Base-by-base conservation (phyloP, 495 filamentous ascomycete species). In the Tuber indicum region DNA sequence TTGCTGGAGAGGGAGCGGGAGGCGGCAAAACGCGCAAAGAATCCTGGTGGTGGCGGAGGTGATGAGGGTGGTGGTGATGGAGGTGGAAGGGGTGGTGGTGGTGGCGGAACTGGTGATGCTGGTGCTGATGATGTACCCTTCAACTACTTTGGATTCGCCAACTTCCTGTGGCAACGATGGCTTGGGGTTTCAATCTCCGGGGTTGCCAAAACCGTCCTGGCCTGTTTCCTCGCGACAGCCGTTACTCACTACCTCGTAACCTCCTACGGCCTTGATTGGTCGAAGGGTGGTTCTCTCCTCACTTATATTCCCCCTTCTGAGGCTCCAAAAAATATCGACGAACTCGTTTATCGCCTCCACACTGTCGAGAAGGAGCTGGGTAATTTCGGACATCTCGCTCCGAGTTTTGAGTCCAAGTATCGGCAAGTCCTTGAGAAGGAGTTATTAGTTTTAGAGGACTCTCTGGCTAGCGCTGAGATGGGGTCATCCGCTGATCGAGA, bases 271-370 rank as follows among this genome's bases (percentile, higher is more conserved):
- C 4, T 80, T 19, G 73, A 79, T 70, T 74, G 78, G 46, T 73
- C 47, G 43, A 58, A 73, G 41, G 46, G 62, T 8, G 16, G 42
- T 26, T 66, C 78, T 19, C 71, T 62, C 62, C 75, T 72, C 71
- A 80, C n/a, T 36, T 81, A 81, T 62, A 74, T 47, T 69, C 75
- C 79, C 47, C 80, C 79, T 32, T 45, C 21, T 0, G 58, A 32
- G 16, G 70, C 80, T 21, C 79, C 80, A 1, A 75, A 46, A 19
- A 74, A 79, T 75, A 72, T 82, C 46, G 62, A 46, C 42, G 80
- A 82, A 14, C 75, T 82, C 17, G 74, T 73, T 21, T 47, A 47
- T 42, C 81, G 81, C n/a, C 72, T 82, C 66, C 46, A 75, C 32
- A 70, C 42, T 10, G 49, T 82, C 26, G 81, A 82, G 70, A 79